phyloP scores from a whole-genome alignment of 2,329 filamentous ascomycete genomes.

The Nothophoma quercina region DNA sequence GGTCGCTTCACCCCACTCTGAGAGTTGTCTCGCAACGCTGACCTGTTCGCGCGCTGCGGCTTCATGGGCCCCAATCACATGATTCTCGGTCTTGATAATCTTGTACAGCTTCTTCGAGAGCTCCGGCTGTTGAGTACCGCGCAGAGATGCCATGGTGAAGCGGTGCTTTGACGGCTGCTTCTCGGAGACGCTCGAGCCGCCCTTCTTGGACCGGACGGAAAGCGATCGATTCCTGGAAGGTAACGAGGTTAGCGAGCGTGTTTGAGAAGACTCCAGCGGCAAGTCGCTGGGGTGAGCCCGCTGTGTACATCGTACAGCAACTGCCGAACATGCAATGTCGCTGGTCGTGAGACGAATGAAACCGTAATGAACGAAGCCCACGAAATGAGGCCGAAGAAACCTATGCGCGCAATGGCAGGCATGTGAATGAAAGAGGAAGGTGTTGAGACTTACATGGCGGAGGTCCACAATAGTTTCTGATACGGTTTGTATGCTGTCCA shows the following conservation, averaged over 20 bases:
- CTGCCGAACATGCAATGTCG: neutral
- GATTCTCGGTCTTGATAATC: conserved; percentile 94
- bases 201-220: conserved; percentile 74
- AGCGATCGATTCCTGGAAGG: conserved; percentile 72
- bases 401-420: neutral
- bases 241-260: conserved; percentile 39
- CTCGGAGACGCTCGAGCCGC: conserved; percentile 51
- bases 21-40: conserved; percentile 86
- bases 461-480: neutral
- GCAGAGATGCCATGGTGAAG: conserved; percentile 87
- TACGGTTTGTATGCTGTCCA: conserved; percentile 24
- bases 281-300: neutral
- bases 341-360: neutral
- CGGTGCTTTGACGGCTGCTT: conserved; percentile 65
- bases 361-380: neutral
- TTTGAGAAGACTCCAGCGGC: conserved; percentile 18
- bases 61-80: conserved; percentile 84
- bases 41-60: conserved; percentile 83
- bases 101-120: conserved; percentile 87
- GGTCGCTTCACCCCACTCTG: conserved; percentile 95
- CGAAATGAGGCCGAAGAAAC: neutral
- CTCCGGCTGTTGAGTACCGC: conserved; percentile 84
- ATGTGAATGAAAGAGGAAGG: neutral
- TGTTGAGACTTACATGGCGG: conserved; percentile 12
- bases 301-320: neutral